Evolutionary conservation across 305 asterid genomes (phyloP).

Genomic region (Solanum hybrid): DNA sequence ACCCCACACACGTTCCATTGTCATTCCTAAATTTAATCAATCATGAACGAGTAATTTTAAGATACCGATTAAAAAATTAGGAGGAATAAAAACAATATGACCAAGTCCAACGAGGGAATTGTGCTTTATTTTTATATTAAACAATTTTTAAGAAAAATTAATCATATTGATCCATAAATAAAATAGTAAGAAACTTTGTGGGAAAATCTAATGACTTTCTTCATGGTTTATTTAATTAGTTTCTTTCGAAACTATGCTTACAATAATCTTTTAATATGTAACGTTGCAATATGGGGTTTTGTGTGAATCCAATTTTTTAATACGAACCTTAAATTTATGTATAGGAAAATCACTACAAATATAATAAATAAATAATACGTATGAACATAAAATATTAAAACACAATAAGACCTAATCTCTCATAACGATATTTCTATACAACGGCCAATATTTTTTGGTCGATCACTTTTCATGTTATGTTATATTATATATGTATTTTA

Average conservation of each 20-base stretch:
- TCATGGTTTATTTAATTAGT: background rate
- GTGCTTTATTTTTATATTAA: too few relatives aligned
- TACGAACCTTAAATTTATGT: background rate
- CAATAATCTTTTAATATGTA: background rate
- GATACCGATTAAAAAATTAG: background rate
- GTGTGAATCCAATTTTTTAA: background rate
- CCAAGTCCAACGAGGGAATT: background rate
- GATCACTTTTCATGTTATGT: background rate
- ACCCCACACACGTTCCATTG: fast-evolving
- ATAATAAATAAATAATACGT: background rate
- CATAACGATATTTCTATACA: background rate
- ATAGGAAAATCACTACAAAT: background rate
- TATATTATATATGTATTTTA: background rate
- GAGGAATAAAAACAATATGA: background rate
- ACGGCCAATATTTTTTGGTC: background rate
- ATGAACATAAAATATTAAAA: background rate
- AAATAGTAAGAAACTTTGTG: background rate
- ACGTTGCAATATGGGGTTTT: background rate
- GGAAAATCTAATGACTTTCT: background rate
- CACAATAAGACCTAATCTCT: background rate
- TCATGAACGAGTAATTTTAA: background rate
- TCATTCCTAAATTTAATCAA: background rate
- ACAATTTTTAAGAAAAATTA: background rate
- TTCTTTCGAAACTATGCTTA: background rate
- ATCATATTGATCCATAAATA: background rate